phyloP scores from a whole-genome alignment of 345 rosid genomes.

The Lenwebbia sp. region DNA sequence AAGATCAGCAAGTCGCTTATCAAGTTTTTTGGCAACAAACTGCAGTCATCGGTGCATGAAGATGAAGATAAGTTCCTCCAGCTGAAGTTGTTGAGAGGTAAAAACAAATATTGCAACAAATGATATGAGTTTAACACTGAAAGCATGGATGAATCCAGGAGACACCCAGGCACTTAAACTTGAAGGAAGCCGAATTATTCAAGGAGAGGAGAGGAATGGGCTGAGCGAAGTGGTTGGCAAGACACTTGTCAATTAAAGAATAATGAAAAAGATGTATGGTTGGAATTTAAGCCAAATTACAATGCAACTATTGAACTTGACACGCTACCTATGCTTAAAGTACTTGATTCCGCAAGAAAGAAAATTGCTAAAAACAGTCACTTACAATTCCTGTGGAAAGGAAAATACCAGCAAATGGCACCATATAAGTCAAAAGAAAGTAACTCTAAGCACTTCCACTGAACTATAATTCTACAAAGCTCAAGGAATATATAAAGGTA shows the following conservation, averaged over 20 bases:
- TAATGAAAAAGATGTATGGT: not conserved
- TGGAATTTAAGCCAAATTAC: not conserved
- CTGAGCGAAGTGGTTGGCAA: not conserved
- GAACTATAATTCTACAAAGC: not conserved
- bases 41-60: conserved; percentile 22
- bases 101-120: not conserved
- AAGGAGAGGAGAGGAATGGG: not conserved
- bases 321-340: not conserved
- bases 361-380: not conserved
- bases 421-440: not conserved
- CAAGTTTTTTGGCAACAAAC: conserved; percentile 97
- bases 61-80: not conserved
- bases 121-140: not conserved
- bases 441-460: not conserved
- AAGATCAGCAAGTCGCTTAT: conserved; percentile 77
- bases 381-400: not conserved
- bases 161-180: not conserved
- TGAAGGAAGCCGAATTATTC: not conserved
- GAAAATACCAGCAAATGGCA: not conserved
- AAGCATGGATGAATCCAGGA: not conserved
- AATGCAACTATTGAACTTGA: not conserved
- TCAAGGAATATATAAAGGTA: not conserved
- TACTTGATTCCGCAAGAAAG: not conserved
- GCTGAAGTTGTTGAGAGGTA: not conserved
- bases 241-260: not conserved